phyloP scores from a whole-genome alignment of 2,329 filamentous ascomycete species.

The Colletotrichum melonis region DNA sequence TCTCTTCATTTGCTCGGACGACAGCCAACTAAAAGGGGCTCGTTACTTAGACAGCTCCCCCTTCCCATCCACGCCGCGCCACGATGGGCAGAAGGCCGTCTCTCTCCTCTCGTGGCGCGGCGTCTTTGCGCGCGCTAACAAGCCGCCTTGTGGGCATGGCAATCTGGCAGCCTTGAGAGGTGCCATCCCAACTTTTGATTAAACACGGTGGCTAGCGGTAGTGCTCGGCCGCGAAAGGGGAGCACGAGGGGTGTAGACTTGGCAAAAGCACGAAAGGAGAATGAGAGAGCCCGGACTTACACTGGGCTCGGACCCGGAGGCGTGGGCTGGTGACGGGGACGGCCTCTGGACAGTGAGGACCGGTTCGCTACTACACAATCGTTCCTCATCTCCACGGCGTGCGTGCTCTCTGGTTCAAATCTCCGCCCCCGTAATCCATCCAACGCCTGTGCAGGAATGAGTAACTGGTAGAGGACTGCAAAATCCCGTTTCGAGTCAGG shows the following conservation, averaged over 20 bases:
- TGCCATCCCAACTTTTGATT: constrained; percentile 29
- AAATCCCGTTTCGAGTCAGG: neutral
- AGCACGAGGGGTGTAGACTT: neutral
- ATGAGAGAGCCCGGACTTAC: neutral
- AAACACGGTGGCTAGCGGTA: neutral
- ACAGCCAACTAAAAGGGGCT: neutral
- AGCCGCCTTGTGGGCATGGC: constrained; percentile 1
- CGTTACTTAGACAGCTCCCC: neutral
- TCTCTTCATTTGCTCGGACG: neutral
- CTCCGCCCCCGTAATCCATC: constrained; percentile 3
- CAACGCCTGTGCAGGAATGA: neutral
- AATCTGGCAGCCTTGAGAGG: constrained; percentile 29
- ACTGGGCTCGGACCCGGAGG: constrained; percentile 10
- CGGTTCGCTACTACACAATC: neutral
- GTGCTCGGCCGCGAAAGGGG: constrained; percentile 7
- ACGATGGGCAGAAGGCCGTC: neutral
- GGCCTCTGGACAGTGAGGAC: neutral
- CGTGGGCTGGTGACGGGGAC: constrained; percentile 24
- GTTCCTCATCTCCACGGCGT: constrained; percentile 11
- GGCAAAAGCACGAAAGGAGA: neutral
- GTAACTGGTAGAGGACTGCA: neutral
- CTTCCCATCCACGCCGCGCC: neutral
- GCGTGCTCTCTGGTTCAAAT: neutral
- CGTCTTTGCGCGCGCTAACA: constrained; percentile 22
- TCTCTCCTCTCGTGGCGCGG: neutral